These are phyloP conservation scores for Arthrobotrys sphaeroides DNA, from an alignment of 2,329 filamentous ascomycete genomes.

Conservation along the genomic window DNA sequence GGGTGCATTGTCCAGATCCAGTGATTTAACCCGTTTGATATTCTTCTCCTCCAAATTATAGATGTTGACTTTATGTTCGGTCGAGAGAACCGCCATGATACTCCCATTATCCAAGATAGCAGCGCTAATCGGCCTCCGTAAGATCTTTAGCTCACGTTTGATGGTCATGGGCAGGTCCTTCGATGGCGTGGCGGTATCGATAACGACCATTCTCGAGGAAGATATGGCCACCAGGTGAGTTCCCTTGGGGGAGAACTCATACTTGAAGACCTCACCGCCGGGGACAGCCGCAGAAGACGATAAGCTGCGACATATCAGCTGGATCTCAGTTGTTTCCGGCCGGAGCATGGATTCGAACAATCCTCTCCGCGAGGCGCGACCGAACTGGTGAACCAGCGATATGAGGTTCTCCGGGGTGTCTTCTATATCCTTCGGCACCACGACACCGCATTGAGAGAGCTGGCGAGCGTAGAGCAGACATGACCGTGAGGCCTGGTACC, in stretches of 20 bases:
- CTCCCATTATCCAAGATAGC: conserved; percentile 82
- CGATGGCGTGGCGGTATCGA: conserved; percentile 71
- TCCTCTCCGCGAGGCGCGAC: conserved; percentile 76
- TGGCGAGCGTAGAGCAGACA: conserved; percentile 72
- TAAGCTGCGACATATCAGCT: conserved; percentile 82
- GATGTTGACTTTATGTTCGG: conserved; percentile 84
- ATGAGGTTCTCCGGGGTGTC: conserved; percentile 66
- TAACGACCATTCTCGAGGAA: conserved; percentile 82
- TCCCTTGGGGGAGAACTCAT: conserved; percentile 79
- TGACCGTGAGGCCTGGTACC: conserved; percentile 72
- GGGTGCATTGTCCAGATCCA: conserved; percentile 80
- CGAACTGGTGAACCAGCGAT: conserved; percentile 72
- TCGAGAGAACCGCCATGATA: conserved; percentile 80
- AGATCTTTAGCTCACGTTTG: conserved; percentile 80
- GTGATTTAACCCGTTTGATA: conserved; percentile 75
- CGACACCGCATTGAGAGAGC: conserved; percentile 70
- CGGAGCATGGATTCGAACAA: conserved; percentile 79
- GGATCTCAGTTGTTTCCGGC: conserved; percentile 76
- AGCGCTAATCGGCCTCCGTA: conserved; percentile 77
- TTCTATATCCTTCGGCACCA: conserved; percentile 64
- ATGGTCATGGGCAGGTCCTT: conserved; percentile 65
- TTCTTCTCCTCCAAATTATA: conserved; percentile 75
- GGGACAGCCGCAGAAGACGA: conserved; percentile 82
- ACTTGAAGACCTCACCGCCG: conserved; percentile 85
- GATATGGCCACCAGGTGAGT: conserved; percentile 81